phyloP scores from a whole-genome alignment of 2,329 filamentous ascomycete species.

The Trichoderma arundinaceum region DNA sequence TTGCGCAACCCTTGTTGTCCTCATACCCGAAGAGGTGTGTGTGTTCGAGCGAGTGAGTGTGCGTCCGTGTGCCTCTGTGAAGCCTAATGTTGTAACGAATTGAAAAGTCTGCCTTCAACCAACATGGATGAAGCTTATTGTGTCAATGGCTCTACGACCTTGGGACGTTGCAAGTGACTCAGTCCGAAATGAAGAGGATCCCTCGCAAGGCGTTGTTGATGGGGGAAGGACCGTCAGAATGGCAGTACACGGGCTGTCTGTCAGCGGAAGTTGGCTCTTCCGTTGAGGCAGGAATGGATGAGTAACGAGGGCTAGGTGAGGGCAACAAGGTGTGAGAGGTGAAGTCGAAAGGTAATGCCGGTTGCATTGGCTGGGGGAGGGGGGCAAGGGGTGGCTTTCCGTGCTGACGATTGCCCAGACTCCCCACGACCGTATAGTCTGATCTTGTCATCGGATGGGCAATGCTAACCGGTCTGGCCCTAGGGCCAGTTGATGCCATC shows the following conservation, averaged over 20 bases:
- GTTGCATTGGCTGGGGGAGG: too few species aligned
- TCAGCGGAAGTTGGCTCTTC: slow-evolving; percentile 19
- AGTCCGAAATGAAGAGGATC: slow-evolving; percentile 5
- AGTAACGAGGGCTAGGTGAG: slow-evolving; percentile 1
- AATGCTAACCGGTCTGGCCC: slow-evolving; percentile 8
- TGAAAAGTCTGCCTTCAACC: slow-evolving; percentile 17
- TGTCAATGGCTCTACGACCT: slow-evolving; percentile 1
- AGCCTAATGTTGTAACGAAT: not conserved
- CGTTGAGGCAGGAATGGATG: slow-evolving; percentile 8
- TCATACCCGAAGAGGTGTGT: not conserved
- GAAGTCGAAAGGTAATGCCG: not conserved
- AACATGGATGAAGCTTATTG: slow-evolving; percentile 29
- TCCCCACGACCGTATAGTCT: slow-evolving; percentile 10
- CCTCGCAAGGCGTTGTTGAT: slow-evolving; percentile 26
- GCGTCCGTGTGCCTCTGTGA: not conserved
- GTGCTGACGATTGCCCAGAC: slow-evolving; percentile 20
- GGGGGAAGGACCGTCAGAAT: not conserved
- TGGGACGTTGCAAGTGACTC: slow-evolving; percentile 3
- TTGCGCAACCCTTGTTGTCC: slow-evolving; percentile 2
- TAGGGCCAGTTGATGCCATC: slow-evolving; percentile 12
- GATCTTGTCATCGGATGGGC: not conserved
- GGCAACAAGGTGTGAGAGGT: not conserved
- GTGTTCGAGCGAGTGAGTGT: not conserved
- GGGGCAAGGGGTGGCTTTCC: slow-evolving; percentile 15
- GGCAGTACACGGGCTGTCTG: slow-evolving; percentile 12